Base-by-base conservation (phyloP, 345 rosid species). In the Salix dunnii region DNA sequence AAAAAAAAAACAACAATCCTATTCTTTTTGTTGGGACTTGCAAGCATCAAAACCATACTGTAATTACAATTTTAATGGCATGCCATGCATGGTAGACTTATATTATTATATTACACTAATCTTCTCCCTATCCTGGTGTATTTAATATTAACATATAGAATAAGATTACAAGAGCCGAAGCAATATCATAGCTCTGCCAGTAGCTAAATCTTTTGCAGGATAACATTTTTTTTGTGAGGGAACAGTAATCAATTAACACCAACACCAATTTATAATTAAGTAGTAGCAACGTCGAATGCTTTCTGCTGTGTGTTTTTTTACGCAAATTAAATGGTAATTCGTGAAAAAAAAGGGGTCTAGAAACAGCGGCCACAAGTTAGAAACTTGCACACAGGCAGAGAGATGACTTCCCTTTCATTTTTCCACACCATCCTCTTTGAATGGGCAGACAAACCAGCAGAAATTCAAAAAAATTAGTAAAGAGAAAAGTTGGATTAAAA, bases 381-480 rank as follows among this genome's bases (percentile, higher is more conserved):
- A 84, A 84, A 21, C 51, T 63, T 79, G 68, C 67, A 42, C 38
- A 30, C 3, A 66, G 74, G 63, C 25, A 20, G 66, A 55, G n/a
- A 55, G 76, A 14, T 82, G 42, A 69, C 67, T 75, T 62, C 61
- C 72, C 51, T n/a, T 58, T n/a, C 62, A n/a, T 58, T n/a, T 77
- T 68, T 51, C 83, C 84, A 79, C 80, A 76, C 83, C 88, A 80
- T 7, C 38, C 17, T 65, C 84, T 80, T 84, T 84, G 85, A 87
- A 86, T 83, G 84, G 80, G 77, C 84, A 81, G 84, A 80, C 82
- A 84, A 65, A 77, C 81, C 86, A 80, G 85, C 89, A 82, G 83
- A 84, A 85, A 85, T 89, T 89, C 90, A 83, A 88, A 82, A 72
- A 83, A 81, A 78, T 82, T 64, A 67, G 62, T 82, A 85, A 87